Conservation (phyloP, 208 protist genomes). For the Spongospora subterranea region DNA sequence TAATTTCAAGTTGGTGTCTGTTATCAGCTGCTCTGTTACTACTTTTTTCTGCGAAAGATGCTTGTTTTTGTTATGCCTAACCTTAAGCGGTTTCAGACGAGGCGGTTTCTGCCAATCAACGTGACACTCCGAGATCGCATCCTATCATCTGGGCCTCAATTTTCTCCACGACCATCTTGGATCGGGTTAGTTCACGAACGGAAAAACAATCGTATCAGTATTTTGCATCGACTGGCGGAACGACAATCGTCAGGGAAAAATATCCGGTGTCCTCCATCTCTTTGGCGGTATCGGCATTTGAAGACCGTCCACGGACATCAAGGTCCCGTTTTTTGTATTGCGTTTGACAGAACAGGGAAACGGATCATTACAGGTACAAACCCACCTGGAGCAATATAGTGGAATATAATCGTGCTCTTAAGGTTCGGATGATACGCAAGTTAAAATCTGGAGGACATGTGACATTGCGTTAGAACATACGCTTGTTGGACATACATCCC, state of each 20-base stretch:
- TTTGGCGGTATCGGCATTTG: not conserved
- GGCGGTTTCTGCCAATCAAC: not conserved
- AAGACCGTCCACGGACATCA: not conserved
- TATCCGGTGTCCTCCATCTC: not conserved
- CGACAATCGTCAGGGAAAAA: not conserved
- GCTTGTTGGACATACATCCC: not conserved
- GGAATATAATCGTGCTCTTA: not conserved
- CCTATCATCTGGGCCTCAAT: not conserved
- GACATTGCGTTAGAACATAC: not conserved
- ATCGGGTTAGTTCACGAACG: not conserved
- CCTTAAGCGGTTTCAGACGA: not conserved
- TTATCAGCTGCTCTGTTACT: too few species aligned
- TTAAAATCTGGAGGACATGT: conserved; percentile 46
- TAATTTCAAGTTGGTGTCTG: too few species aligned
- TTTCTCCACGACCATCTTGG: not conserved
- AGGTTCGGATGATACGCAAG: not conserved
- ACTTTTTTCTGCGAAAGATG: too few species aligned
- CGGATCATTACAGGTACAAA: conserved; percentile 15
- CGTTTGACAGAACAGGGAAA: conserved; percentile 12
- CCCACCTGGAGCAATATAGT: not conserved
- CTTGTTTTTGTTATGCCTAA: too few species aligned
- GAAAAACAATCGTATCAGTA: not conserved
- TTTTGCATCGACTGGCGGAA: not conserved
- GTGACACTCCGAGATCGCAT: not conserved
- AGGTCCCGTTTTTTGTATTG: not conserved